Evolutionary conservation across 1,284 basidiomycete genomes (phyloP).

Genomic region (Cronartium ribicola): DNA sequence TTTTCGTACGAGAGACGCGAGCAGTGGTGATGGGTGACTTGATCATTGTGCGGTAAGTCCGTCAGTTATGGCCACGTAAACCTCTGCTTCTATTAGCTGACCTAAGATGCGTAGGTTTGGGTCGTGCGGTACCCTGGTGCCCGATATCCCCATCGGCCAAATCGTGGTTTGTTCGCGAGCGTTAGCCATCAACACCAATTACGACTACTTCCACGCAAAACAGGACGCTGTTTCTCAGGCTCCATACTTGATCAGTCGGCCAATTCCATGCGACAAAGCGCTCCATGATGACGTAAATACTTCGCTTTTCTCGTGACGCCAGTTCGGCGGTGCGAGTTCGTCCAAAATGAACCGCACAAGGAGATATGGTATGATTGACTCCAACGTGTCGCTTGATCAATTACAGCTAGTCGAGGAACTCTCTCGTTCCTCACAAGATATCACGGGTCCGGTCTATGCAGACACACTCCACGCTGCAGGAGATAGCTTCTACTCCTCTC

Average conservation of each 20-base stretch:
- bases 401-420: conserved; percentile 1
- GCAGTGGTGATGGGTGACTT: conserved; percentile 23
- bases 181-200: conserved; percentile 35
- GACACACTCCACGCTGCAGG: conserved; percentile 14
- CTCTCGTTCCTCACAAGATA: not conserved
- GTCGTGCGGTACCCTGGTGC: conserved; percentile 32
- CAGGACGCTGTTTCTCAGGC: not conserved
- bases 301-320: not conserved
- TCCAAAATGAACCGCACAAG: not conserved
- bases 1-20: conserved; percentile 23
- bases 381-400: not conserved
- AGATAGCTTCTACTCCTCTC: conserved; percentile 27
- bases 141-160: conserved; percentile 33
- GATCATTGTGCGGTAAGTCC: not conserved
- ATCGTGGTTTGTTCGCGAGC: conserved; percentile 29
- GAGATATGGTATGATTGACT: not conserved
- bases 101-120: conserved; percentile 10
- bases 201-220: conserved; percentile 20
- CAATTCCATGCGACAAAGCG: conserved; percentile 15
- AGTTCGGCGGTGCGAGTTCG: not conserved
- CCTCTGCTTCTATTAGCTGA: not conserved
- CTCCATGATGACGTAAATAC: conserved; percentile 16
- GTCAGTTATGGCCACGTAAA: not conserved
- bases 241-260: conserved; percentile 22
- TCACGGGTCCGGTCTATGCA: conserved; percentile 5